Evolutionary conservation across 192 early-diverging fungal genomes (phyloP).

Genomic region (Coemansia sp.): DNA sequence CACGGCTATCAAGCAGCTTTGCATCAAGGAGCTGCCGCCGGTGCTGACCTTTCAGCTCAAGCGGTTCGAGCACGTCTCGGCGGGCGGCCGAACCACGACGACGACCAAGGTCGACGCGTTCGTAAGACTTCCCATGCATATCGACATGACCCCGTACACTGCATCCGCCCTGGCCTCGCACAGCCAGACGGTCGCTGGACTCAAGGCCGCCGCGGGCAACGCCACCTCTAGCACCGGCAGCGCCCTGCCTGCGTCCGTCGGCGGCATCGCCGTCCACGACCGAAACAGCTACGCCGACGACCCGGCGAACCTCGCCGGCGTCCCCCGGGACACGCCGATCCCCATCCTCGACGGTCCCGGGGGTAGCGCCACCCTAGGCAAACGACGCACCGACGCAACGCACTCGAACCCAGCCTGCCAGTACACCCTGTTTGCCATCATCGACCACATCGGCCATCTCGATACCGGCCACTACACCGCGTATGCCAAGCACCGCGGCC

Average conservation of each 20-base stretch:
- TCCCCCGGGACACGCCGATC: slow-evolving; percentile 22
- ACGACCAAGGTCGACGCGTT: slow-evolving; percentile 81
- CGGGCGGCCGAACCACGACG: neutral
- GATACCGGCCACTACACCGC: slow-evolving; percentile 96
- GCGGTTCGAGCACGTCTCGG: slow-evolving; percentile 78
- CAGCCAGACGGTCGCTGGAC: slow-evolving; percentile 38
- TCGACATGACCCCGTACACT: slow-evolving; percentile 93
- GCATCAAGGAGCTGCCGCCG: slow-evolving; percentile 79
- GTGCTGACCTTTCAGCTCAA: slow-evolving; percentile 91
- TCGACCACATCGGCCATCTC: slow-evolving; percentile 85
- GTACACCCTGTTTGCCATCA: slow-evolving; percentile 88
- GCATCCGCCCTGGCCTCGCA: slow-evolving; percentile 56
- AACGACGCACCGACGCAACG: slow-evolving; percentile 31
- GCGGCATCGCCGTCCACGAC: slow-evolving; percentile 15
- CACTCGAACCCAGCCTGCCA: slow-evolving; percentile 65
- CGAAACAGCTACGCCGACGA: neutral
- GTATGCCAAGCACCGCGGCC: slow-evolving; percentile 68
- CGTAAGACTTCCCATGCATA: slow-evolving; percentile 74
- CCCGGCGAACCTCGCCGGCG: slow-evolving; percentile 4
- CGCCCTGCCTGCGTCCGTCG: slow-evolving; percentile 30
- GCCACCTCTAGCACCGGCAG: slow-evolving; percentile 41
- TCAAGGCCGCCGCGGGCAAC: slow-evolving; percentile 27
- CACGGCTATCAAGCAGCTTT: slow-evolving; percentile 80
- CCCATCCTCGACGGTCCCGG: slow-evolving; percentile 35
- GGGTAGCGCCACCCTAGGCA: slow-evolving; percentile 24